These are phyloP conservation scores for Nakazawaea ernobii DNA, from an alignment of 805 yeast genomes.

Conservation along the genomic window DNA sequence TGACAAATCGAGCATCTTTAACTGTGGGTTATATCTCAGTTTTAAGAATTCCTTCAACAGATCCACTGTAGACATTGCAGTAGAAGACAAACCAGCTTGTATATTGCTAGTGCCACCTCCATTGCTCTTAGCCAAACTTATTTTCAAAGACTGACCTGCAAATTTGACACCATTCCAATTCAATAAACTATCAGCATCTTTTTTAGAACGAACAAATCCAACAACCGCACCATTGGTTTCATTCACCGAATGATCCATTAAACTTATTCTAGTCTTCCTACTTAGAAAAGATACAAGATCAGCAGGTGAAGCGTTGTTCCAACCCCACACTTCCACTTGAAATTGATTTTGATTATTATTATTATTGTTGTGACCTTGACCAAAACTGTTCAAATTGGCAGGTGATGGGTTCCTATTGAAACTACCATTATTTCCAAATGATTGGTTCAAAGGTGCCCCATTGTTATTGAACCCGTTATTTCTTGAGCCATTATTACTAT, in stretches of 20 bases:
- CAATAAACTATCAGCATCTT: constrained; percentile 53
- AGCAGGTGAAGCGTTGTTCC: constrained; percentile 73
- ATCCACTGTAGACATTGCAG: constrained; percentile 45
- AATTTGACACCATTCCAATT: constrained; percentile 74
- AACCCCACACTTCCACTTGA: constrained; percentile 62
- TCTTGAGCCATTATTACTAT: constrained; percentile 10
- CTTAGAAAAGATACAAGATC: constrained; percentile 67
- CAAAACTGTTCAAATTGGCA: not conserved
- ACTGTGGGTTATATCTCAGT: constrained; percentile 59
- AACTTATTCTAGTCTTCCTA: constrained; percentile 54
- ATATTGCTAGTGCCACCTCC: constrained; percentile 11
- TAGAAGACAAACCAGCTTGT: constrained; percentile 9
- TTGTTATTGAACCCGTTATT: constrained; percentile 13
- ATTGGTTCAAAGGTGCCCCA: not conserved
- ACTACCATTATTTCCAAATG: no score
- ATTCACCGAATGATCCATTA: constrained; percentile 49
- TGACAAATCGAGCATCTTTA: constrained; percentile 65
- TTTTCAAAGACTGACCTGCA: constrained; percentile 64
- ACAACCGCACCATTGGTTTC: constrained; percentile 43
- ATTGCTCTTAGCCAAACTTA: constrained; percentile 28
- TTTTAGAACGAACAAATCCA: constrained; percentile 49
- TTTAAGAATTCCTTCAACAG: constrained; percentile 54
- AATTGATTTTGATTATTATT: constrained; percentile 19
- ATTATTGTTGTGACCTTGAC: constrained; percentile 9
- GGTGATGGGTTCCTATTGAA: constrained; percentile 8